A percentile compares a stretch with the other conserved stretches of the same genome.
Evolutionary conservation across 2,329 filamentous ascomycete species (phyloP).

Genomic region (Trichoderma sp.): DNA sequence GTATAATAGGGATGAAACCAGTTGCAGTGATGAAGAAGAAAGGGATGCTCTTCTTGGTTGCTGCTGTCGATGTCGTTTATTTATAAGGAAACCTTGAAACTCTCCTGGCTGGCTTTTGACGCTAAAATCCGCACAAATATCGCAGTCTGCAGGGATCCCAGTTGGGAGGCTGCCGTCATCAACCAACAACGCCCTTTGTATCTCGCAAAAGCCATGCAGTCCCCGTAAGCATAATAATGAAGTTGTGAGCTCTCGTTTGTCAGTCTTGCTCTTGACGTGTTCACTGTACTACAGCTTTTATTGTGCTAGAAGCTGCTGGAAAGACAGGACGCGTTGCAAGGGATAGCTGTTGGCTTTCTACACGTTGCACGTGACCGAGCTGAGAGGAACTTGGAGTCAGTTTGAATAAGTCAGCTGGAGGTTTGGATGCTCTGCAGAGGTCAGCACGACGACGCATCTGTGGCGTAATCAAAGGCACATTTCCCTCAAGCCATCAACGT

Average conservation of each 20-base stretch:
- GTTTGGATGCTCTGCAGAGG: background rate
- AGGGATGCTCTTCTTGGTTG: background rate
- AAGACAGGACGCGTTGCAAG: background rate
- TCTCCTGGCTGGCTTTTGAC: slow-evolving; percentile 16
- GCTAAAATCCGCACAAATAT: slow-evolving; percentile 39
- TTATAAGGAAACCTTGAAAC: background rate
- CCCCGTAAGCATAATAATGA: background rate
- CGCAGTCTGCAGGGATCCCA: slow-evolving; percentile 20
- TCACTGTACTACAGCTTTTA: background rate
- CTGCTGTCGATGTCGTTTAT: background rate
- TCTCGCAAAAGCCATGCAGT: background rate
- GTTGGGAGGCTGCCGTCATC: background rate
- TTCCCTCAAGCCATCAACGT: background rate
- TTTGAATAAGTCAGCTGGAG: background rate
- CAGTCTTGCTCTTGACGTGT: background rate
- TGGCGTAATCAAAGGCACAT: background rate
- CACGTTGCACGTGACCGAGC: background rate
- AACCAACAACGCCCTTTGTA: background rate
- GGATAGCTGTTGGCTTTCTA: background rate
- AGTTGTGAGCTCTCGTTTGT: background rate
- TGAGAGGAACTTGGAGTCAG: background rate
- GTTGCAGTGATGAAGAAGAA: background rate
- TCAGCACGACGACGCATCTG: background rate
- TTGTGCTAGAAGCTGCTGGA: background rate
- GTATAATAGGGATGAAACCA: background rate